Evolutionary conservation across 2,329 filamentous ascomycete genomes (phyloP), one percentile per base, ranked within the genome.

Genomic region (Xylariaceae sp.): DNA sequence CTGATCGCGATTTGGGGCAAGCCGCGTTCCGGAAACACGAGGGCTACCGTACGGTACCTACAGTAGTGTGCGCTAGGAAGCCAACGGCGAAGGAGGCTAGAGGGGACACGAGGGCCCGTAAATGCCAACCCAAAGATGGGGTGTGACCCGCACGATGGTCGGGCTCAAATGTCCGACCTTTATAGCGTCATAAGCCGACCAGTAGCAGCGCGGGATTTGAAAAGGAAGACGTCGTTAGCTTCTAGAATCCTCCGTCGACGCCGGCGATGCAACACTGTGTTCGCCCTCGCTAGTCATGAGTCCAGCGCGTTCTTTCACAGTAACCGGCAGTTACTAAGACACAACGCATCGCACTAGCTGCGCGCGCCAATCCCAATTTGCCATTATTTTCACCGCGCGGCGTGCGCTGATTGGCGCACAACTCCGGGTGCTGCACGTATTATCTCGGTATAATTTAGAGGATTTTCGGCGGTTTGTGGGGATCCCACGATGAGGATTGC

Each of bases 91-190:
- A 23, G 8, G 15, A 18, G 13, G 8, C 15, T 49, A 49, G 47
- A 23, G 17, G 7, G 13, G 37, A 51, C 11, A 51, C 11, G 49
- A 34, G 23, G 17, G 23, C 23, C 51, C 35, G 37, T 48, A 55
- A 56, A 48, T 18, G 42, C 48, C 53, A 58, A 53, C 48, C 23
- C 50, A 51, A 51, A 59, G 63, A 64, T 61, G 66, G 60, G 62
- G 63, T 65, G 62, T 61, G 65, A 64, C 66, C 50, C 61, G 57
- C 53, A 54, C 56, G 57, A 63, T 52, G 65, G 63, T 65, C 62
- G 65, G 61, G 62, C 61, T 58, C 62, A 67, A 67, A 69, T 70
- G 65, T 68, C 68, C 67, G 68, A 70, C 59, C 42, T n/a, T 45
- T 45, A n/a, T 45, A 45, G 37, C 42, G 42, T 45, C 13, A 67